Conservation (phyloP, 495 filamentous ascomycete species). For the Penicillium soppii region DNA sequence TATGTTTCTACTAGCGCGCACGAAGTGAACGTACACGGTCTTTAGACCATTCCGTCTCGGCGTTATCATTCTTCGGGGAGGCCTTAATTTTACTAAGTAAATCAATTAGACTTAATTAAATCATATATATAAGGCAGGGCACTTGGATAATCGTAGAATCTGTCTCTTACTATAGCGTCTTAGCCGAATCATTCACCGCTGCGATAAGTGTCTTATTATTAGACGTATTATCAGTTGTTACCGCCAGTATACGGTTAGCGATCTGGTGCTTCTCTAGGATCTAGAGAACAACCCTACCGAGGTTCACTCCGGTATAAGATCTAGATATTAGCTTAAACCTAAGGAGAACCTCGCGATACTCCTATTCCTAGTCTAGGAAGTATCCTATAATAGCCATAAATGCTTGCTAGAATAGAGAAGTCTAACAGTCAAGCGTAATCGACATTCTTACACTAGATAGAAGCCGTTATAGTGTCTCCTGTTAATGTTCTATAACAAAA, state of each 20-base stretch:
- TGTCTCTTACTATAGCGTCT: constrained; percentile 5
- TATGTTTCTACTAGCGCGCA: background rate
- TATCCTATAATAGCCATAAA: no score
- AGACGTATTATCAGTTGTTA: constrained; percentile 11
- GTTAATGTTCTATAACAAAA: constrained; percentile 1
- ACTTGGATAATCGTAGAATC: constrained; percentile 6
- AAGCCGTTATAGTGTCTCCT: constrained; percentile 3
- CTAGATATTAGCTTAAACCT: no score
- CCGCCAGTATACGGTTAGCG: constrained; percentile 3
- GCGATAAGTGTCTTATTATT: constrained; percentile 13
- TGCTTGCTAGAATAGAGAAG: no score
- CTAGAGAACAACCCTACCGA: constrained; percentile 2
- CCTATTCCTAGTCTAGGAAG: no score
- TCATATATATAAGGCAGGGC: constrained; percentile 11
- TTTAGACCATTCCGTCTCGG: background rate
- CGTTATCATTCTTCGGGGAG: background rate
- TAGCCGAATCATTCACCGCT: constrained; percentile 6
- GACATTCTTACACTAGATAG: constrained; percentile 6
- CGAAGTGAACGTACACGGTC: background rate
- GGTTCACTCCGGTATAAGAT: no score
- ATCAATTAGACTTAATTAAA: constrained; percentile 13
- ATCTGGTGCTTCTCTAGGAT: constrained; percentile 7
- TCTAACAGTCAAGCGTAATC: constrained; percentile 15
- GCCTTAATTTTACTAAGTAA: constrained; percentile 7
- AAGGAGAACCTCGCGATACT: no score